Percentiles rank a stretch among this genome's conserved stretches.
phyloP scores from a whole-genome alignment of 331 rosid genomes.

The Telfairia occidentalis region DNA sequence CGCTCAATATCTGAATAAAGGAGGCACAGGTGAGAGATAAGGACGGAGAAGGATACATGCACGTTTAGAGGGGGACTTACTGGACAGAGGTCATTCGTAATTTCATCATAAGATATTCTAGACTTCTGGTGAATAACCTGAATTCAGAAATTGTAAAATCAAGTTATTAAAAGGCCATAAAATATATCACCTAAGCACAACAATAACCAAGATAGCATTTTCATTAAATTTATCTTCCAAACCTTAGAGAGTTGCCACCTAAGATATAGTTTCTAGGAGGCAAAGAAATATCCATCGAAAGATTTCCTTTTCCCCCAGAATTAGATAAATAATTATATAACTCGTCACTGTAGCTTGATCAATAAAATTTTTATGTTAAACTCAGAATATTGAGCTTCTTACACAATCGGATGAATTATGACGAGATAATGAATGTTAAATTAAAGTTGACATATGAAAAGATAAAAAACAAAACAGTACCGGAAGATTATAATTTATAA shows the following conservation, averaged over 20 bases:
- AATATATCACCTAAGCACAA: background rate
- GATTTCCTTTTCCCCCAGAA: background rate
- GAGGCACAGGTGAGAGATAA: constrained; percentile 1
- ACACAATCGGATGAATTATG: background rate
- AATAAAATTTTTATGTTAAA: background rate
- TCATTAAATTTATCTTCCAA: background rate
- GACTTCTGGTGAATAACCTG: constrained; percentile 63
- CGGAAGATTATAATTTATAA: background rate
- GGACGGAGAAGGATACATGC: background rate
- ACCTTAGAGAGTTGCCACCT: background rate
- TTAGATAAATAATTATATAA: background rate
- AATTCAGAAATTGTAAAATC: constrained; percentile 15
- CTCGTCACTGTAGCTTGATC: background rate
- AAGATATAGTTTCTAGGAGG: background rate
- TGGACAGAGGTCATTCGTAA: constrained; percentile 81
- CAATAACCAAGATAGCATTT: background rate
- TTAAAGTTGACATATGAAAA: background rate
- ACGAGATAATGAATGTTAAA: background rate
- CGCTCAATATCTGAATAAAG: constrained; percentile 48
- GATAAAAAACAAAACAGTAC: background rate
- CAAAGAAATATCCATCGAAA: background rate
- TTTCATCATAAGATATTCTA: constrained; percentile 60
- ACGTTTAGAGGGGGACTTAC: constrained; percentile 35
- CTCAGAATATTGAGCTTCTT: background rate
- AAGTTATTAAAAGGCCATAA: background rate